Evolutionary conservation across 1,284 basidiomycete species (phyloP).

Genomic region (Melampsora americana): DNA sequence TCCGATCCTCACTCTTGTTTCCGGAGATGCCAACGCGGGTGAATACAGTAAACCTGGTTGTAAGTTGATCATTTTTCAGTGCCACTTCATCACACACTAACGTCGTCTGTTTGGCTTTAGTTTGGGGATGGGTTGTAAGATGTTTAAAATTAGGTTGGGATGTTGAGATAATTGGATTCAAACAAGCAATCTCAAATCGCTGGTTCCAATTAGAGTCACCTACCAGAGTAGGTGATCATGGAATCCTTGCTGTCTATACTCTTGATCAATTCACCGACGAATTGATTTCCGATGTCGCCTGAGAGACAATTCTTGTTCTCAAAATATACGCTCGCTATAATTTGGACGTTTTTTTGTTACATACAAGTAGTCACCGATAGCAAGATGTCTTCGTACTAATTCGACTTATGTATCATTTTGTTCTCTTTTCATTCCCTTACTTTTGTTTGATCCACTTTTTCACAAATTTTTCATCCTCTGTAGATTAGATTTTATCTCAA

Average conservation of each 20-base stretch:
- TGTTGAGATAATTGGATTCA: neutral
- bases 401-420: too few species aligned
- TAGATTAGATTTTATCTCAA: too few species aligned
- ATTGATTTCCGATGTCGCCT: neutral
- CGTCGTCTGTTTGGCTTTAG: neutral
- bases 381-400: too few species aligned
- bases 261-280: neutral
- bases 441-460: too few species aligned
- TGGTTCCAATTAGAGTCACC: neutral
- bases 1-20: neutral
- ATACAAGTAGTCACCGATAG: too few species aligned
- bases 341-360: too few species aligned
- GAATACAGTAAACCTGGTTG: constrained; percentile 9
- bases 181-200: neutral
- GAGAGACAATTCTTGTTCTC: neutral
- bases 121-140: constrained; percentile 7
- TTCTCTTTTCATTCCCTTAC: too few species aligned
- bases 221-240: neutral
- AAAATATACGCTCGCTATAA: too few species aligned
- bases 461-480: too few species aligned
- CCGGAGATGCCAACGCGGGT: constrained; percentile 2
- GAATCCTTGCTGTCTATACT: neutral
- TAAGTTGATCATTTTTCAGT: neutral
- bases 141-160: constrained; percentile 11
- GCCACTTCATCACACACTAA: neutral